phyloP scores from a whole-genome alignment of 1,284 basidiomycete genomes.

The Ustilago esculenta region DNA sequence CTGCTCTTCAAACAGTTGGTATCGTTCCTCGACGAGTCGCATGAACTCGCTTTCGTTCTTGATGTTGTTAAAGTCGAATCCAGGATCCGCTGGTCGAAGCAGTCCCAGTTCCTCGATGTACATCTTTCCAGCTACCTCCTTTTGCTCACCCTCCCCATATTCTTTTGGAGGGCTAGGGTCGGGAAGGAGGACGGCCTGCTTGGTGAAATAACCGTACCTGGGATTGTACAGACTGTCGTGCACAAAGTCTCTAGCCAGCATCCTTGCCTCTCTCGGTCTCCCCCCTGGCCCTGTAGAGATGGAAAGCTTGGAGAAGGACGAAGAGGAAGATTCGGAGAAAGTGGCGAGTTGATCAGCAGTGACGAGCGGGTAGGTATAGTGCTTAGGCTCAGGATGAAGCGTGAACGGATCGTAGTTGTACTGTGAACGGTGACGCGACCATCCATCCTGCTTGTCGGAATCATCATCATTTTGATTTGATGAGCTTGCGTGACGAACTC shows the following conservation, averaged over 20 bases:
- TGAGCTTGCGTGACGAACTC: conserved; percentile 6
- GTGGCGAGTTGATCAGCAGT: conserved; percentile 42
- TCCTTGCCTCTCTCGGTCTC: conserved; percentile 80
- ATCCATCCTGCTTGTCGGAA: conserved; percentile 10
- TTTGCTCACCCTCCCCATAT: background rate
- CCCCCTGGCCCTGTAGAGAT: conserved; percentile 18
- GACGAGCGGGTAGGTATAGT: conserved; percentile 56
- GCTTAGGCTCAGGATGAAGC: conserved; percentile 51
- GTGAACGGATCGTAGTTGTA: conserved; percentile 66
- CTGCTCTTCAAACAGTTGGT: conserved; percentile 59
- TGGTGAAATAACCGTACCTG: conserved; percentile 89
- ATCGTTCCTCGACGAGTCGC: conserved; percentile 77
- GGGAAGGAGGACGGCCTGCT: conserved; percentile 63
- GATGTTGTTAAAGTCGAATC: conserved; percentile 78
- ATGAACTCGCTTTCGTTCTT: conserved; percentile 81
- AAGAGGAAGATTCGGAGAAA: background rate
- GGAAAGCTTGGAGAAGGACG: too few relatives aligned
- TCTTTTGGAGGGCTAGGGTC: conserved; percentile 11
- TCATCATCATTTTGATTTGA: background rate
- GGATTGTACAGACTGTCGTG: conserved; percentile 97
- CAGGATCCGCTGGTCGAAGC: conserved; percentile 40
- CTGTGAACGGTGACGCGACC: conserved; percentile 56
- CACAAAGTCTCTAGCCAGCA: conserved; percentile 96
- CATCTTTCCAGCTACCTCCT: conserved; percentile 13
- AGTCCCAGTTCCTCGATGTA: conserved; percentile 34